Evolutionary conservation across 75 land plant species (phyloP).

Genomic region (Pinus tabuliformis): DNA sequence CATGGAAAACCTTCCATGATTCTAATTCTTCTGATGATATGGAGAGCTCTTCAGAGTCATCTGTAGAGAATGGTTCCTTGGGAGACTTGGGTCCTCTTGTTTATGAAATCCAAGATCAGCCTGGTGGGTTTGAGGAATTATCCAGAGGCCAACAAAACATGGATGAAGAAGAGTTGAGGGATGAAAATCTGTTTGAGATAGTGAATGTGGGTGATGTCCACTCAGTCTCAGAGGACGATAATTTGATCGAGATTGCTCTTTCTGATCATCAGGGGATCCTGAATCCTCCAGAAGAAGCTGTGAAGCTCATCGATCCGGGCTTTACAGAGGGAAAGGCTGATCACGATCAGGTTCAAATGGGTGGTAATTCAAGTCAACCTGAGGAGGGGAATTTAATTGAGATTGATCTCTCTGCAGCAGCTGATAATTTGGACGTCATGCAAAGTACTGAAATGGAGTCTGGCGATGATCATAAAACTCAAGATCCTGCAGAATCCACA

Average conservation of each 20-base stretch:
- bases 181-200: slow-evolving; percentile 7
- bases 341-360: no score
- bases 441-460: neutral
- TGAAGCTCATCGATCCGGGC: no score
- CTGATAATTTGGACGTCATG: neutral
- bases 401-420: slow-evolving; percentile 1
- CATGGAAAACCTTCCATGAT: neutral
- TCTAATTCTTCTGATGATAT: slow-evolving; percentile 3
- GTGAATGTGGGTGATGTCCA: slow-evolving; percentile 5
- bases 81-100: neutral
- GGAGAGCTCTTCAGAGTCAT: slow-evolving; percentile 1
- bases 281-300: neutral
- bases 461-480: neutral
- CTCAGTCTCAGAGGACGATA: neutral
- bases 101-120: neutral
- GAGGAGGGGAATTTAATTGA: slow-evolving; percentile 5
- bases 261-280: neutral
- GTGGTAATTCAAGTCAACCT: neutral
- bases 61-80: neutral
- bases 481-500: neutral
- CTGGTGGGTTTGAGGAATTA: neutral
- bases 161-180: neutral
- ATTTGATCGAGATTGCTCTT: slow-evolving; percentile 6
- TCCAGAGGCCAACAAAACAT: no score
- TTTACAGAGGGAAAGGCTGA: no score